phyloP scores from a whole-genome alignment of 139 green algal species.

The Volvox reticuliferus region DNA sequence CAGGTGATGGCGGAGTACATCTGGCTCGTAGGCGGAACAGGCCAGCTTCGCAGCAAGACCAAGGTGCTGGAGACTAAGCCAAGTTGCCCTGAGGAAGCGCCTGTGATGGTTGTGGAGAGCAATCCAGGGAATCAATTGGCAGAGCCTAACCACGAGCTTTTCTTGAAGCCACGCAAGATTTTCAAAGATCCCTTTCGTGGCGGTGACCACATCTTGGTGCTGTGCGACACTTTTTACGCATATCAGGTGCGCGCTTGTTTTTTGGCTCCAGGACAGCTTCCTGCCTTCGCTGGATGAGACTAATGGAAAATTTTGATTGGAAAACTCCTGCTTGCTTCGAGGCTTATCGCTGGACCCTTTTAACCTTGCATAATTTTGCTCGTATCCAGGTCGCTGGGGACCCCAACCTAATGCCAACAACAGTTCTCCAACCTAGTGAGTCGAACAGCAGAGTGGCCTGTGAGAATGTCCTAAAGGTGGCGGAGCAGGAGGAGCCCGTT shows the following conservation, averaged over 20 bases:
- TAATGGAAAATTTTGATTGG: no score
- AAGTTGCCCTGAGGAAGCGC: constrained; percentile 46
- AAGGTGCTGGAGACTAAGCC: constrained; percentile 50
- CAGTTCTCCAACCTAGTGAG: constrained; percentile 54
- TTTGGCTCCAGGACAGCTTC: no score
- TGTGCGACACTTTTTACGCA: constrained; percentile 78
- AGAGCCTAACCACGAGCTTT: constrained; percentile 54
- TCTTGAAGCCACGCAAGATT: constrained; percentile 74
- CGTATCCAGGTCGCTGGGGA: constrained; percentile 30
- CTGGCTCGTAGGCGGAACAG: constrained; percentile 60
- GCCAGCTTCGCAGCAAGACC: constrained; percentile 63
- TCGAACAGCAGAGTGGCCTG: constrained; percentile 71
- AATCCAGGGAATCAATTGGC: constrained; percentile 33
- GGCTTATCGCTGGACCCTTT: no score
- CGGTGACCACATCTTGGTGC: constrained; percentile 80
- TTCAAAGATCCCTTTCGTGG: constrained; percentile 76
- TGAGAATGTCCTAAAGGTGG: constrained; percentile 54
- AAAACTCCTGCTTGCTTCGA: no score
- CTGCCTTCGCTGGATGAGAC: no score
- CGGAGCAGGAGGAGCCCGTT: constrained; percentile 47
- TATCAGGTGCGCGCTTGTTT: background rate
- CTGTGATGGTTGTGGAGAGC: constrained; percentile 49
- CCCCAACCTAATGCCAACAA: background rate
- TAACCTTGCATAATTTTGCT: no score
- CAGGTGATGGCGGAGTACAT: constrained; percentile 77